Conservation (phyloP, 2,329 filamentous ascomycete species). For the Sporothrix protearum region DNA sequence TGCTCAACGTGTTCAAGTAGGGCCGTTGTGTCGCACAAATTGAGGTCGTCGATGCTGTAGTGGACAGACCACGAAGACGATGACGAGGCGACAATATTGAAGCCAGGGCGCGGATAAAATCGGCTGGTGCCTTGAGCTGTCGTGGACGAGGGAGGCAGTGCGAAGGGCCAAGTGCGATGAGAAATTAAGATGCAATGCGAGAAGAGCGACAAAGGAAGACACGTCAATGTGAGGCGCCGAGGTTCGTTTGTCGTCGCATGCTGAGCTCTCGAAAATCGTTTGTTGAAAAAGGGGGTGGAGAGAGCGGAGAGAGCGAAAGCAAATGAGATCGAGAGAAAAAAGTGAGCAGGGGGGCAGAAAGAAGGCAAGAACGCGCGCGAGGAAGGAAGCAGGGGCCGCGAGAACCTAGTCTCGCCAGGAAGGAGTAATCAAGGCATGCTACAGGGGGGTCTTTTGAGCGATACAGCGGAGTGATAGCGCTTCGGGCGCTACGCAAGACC, state of each 20-base stretch:
- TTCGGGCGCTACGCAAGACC: not conserved
- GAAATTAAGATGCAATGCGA: slow-evolving; percentile 1
- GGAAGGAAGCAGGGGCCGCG: not conserved
- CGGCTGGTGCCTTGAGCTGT: slow-evolving; percentile 7
- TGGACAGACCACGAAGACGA: slow-evolving; percentile 4
- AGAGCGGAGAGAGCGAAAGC: slow-evolving; percentile 10
- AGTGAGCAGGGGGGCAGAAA: not conserved
- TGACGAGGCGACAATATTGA: not conserved
- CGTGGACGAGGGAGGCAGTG: not conserved
- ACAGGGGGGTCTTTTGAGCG: not conserved
- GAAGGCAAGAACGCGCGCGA: not conserved
- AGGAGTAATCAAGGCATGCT: not conserved
- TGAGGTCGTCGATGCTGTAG: not conserved
- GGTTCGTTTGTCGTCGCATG: not conserved
- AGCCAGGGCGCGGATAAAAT: not conserved
- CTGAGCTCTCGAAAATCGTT: not conserved
- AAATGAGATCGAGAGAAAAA: slow-evolving; percentile 9
- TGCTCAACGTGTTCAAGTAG: not conserved
- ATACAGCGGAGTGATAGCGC: not conserved
- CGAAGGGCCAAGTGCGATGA: not conserved
- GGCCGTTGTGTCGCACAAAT: not conserved
- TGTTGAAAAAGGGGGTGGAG: slow-evolving; percentile 11
- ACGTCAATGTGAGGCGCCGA: not conserved
- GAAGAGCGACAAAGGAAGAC: not conserved
- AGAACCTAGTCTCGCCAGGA: no score